Percentiles rank a stretch among this genome's conserved stretches.
phyloP scores from a whole-genome alignment of 768 basidiomycete genomes.

The Tricholoma saponaceum region DNA sequence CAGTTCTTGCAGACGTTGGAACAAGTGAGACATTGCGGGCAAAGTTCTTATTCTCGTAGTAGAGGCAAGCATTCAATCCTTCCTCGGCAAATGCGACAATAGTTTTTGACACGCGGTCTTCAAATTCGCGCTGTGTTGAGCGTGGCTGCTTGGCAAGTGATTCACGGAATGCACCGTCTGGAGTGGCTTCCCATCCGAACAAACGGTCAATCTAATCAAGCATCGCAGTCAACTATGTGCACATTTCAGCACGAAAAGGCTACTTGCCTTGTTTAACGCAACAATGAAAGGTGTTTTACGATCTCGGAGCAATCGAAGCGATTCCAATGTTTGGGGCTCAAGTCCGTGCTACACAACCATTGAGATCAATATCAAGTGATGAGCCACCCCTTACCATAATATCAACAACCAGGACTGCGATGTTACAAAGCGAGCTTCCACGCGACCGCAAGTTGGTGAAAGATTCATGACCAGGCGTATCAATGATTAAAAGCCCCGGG shows the following conservation, averaged over 20 bases:
- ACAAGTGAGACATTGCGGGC: constrained; percentile 93
- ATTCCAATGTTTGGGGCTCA: constrained; percentile 97
- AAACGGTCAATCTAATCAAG: constrained; percentile 85
- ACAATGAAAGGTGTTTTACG: constrained; percentile 98
- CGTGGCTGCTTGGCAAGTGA: constrained; percentile 79
- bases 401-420: constrained; percentile 98
- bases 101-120: constrained; percentile 80
- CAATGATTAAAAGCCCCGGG: constrained; percentile 93
- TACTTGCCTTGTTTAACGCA: constrained; percentile 86
- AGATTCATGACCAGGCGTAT: constrained; percentile 99
- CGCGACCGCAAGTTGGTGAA: constrained; percentile 96
- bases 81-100: constrained; percentile 97
- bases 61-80: constrained; percentile 89
- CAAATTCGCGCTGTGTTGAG: constrained; percentile 86
- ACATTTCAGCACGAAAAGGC: not conserved
- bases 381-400: constrained; percentile 65
- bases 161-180: constrained; percentile 90
- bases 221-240: constrained; percentile 4
- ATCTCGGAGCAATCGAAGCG: constrained; percentile 84
- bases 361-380: constrained; percentile 2
- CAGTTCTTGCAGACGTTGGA: constrained; percentile 96
- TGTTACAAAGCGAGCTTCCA: constrained; percentile 97
- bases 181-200: constrained; percentile 90
- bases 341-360: constrained; percentile 73
- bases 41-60: constrained; percentile 97